Percentiles rank a stretch among this genome's conserved stretches.
Evolutionary conservation across 331 rosid species (phyloP).

Genomic region (Acacia pycnantha): DNA sequence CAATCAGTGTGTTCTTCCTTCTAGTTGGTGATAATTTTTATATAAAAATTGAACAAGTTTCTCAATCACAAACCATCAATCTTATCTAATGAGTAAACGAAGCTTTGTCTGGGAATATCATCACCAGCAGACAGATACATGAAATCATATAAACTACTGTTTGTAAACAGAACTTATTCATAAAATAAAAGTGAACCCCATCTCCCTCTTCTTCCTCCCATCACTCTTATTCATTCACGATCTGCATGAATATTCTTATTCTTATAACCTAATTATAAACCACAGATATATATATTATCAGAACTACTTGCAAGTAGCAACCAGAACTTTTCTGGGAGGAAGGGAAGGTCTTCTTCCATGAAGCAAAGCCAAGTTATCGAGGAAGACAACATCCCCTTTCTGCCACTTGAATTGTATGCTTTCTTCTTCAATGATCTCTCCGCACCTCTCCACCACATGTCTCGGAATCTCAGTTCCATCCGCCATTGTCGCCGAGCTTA

Average conservation of each 20-base stretch:
- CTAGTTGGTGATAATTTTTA: too few relatives aligned
- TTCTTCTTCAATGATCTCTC: conserved; percentile 84
- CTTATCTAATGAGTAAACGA: not conserved
- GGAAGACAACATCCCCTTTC: conserved; percentile 86
- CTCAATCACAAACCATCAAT: not conserved
- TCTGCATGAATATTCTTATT: too few relatives aligned
- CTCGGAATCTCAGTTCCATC: conserved; percentile 72
- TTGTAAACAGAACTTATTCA: too few relatives aligned
- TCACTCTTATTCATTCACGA: too few relatives aligned
- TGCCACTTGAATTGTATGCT: conserved; percentile 88
- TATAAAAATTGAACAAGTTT: too few relatives aligned
- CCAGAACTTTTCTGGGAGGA: conserved; percentile 79
- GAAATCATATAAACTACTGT: too few relatives aligned
- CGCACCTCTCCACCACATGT: conserved; percentile 70
- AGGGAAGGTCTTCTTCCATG: conserved; percentile 93
- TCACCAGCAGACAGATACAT: too few relatives aligned
- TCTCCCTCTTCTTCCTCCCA: too few relatives aligned
- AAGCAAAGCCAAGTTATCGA: conserved; percentile 86
- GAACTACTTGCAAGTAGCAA: conserved; percentile 52
- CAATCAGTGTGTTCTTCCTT: not conserved
- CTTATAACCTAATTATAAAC: too few relatives aligned
- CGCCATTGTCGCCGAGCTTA: conserved; percentile 75
- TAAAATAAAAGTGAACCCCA: too few relatives aligned
- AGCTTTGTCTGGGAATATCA: too few relatives aligned
- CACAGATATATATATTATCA: too few relatives aligned